Evolutionary conservation across 129 eudicot genomes (phyloP).

Genomic region (Cynara cardunculus): DNA sequence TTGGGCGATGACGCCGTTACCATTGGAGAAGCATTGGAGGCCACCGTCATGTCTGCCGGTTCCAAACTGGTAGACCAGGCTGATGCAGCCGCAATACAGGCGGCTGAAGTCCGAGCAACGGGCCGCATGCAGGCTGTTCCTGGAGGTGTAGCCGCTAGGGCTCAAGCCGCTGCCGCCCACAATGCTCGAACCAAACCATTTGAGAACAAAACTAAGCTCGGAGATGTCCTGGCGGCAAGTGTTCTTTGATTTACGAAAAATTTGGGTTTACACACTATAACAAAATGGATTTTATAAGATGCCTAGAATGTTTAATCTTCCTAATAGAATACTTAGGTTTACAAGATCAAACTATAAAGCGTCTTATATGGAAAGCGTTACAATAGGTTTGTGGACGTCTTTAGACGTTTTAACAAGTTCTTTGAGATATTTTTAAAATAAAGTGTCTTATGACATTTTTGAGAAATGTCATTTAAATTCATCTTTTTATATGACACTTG

Average conservation of each 20-base stretch:
- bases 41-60: slow-evolving; percentile 28
- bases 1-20: slow-evolving; percentile 20
- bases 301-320: no score
- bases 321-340: no score
- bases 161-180: slow-evolving; percentile 32
- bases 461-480: no score
- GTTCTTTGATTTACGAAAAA: neutral
- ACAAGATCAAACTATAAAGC: no score
- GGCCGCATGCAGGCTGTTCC: slow-evolving; percentile 19
- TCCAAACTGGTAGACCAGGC: slow-evolving; percentile 31
- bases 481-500: no score
- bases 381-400: no score
- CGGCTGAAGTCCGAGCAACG: slow-evolving; percentile 41
- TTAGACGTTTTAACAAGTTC: no score
- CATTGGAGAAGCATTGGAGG: slow-evolving; percentile 50
- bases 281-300: no score
- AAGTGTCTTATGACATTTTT: neutral
- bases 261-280: no score
- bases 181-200: slow-evolving; percentile 18
- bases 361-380: no score
- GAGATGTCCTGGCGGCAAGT: slow-evolving; percentile 34
- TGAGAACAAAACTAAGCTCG: slow-evolving; percentile 26
- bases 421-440: neutral
- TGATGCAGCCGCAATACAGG: slow-evolving; percentile 54
- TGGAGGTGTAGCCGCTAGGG: slow-evolving; percentile 36